phyloP scores from a whole-genome alignment of 2,329 filamentous ascomycete species.

The Colletotrichum truncatum region DNA sequence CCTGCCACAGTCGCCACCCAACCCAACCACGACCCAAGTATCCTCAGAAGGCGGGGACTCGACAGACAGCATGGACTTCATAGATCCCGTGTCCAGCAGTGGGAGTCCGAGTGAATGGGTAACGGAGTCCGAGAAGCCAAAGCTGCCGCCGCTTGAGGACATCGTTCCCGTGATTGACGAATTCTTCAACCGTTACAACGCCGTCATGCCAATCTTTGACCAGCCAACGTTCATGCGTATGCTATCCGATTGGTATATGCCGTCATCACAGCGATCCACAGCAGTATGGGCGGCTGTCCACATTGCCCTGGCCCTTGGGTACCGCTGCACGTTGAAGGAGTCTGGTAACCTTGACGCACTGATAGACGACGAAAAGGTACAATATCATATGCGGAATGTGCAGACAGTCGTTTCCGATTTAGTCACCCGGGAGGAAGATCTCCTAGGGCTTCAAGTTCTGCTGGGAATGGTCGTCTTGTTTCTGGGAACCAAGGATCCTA shows the following conservation, averaged over 20 bases:
- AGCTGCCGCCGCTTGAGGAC: conserved; percentile 44
- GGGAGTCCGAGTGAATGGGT: conserved; percentile 15
- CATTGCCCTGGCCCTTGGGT: conserved; percentile 47
- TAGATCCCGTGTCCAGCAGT: background rate
- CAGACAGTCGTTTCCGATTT: conserved; percentile 49
- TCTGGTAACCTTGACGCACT: conserved; percentile 32
- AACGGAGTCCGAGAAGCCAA: conserved; percentile 27
- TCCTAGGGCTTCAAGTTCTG: conserved; percentile 49
- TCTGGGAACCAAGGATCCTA: conserved; percentile 46
- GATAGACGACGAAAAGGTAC: conserved; percentile 29
- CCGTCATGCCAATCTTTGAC: conserved; percentile 47
- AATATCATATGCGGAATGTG: conserved; percentile 46
- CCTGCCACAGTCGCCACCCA: background rate
- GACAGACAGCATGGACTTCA: background rate
- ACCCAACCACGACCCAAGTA: background rate
- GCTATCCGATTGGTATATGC: conserved; percentile 45
- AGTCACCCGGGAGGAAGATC: conserved; percentile 46
- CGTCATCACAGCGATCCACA: conserved; percentile 25
- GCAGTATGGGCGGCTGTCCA: conserved; percentile 48
- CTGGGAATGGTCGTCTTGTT: conserved; percentile 49
- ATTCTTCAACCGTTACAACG: conserved; percentile 48
- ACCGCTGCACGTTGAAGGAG: conserved; percentile 35
- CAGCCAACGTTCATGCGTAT: conserved; percentile 46
- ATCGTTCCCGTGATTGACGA: conserved; percentile 45
- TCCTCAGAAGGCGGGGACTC: background rate